Evolutionary conservation across 768 basidiomycete species (phyloP), one percentile per base, ranked within the genome.

Genomic region (Lactarius trivialis): DNA sequence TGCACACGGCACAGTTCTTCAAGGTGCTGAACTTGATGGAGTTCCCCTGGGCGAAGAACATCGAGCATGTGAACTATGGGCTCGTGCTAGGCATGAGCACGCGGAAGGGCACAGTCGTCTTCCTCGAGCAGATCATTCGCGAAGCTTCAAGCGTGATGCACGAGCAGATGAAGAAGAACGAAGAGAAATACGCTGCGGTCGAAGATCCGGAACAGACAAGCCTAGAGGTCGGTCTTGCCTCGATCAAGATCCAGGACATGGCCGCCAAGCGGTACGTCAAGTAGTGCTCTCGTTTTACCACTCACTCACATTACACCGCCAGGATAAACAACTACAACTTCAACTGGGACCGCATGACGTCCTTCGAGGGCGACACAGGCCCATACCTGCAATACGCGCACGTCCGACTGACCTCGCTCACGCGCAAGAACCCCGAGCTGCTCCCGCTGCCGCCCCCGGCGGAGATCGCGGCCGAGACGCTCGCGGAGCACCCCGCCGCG

Each of bases 201-300:
- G 91, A 92, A 69, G 85, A 99, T 73, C 95, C 96, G 1, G 88
- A 91, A 70, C 76, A 73, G 52, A 88, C 87, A 51, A 82, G 84
- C 60, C 79, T 81, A 65, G 90, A 96, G 73, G 86, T 98, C 53
- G 97, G 95, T 21, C 93, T 97, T 69, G 89, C 93, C 0, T 93
- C 93, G 3, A 88, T 99, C 67, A 98, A 98, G 78, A 94, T 99
- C 63, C 97, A 99, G 74, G 94, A 97, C 71, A 94, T 96, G 93
- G 82, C 89, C 48, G 93, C 92, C 15, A 96, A 93, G 73, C 79
- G 93, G 93, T 93, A 66, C 50, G 45, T 12, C 51, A 1, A n/a
- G 11, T 7, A 11, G 11, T n/a, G n/a, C n/a, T n/a, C n/a, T n/a
- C n/a, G n/a, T n/a, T n/a, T n/a, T n/a, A n/a, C n/a, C n/a, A n/a